Evolutionary conservation across 2,329 filamentous ascomycete genomes (phyloP), one percentile per base, ranked within the genome.

Genomic region (Knufia petricola): DNA sequence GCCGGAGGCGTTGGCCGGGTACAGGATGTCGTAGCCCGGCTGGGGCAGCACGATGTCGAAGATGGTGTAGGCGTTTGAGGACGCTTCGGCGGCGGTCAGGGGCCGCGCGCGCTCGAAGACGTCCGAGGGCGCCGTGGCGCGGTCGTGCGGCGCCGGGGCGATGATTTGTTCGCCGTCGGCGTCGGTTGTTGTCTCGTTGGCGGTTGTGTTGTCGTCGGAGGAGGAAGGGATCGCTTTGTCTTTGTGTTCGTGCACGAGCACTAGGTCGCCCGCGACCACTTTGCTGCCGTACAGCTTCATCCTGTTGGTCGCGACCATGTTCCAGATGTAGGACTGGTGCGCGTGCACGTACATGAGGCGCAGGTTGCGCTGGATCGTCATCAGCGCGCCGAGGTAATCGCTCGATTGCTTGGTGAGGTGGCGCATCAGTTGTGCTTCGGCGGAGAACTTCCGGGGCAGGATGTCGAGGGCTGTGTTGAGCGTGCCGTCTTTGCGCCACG

Each of bases 271-370:
- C 58, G 84, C 78, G 12, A 95, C 76, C 13, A 95, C 86, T 48
- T 74, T 75, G 51, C 74, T 66, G 44, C 89, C 88, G 62, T 84
- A 84, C 2, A 78, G 69, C 36, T 81, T 77, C 84, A 87, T 94
- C 40, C 92, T 84, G 58, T 84, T 80, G 55, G 85, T 87, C 1
- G 81, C 86, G 10, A 81, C 85, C 56, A 81, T 78, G 68, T 98
- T 98, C 90, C 90, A 98, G 7, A 98, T 82, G 31, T 88, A 78
- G 4, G 86, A 94, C 65, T 98, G 92, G 67, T 95, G 96, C 3
- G 92, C 90, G 64, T 98, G 92, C 13, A 95, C 82, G 63, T 96
- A 98, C 85, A 98, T 95, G 50, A 87, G 78, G 37, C 88, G 79
- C 59, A 96, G 73, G 42, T 85, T 87, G 15, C 89, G 78, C 20